Evolutionary conservation across 495 filamentous ascomycete genomes (phyloP).

Genomic region (Penicillium robsamsonii): DNA sequence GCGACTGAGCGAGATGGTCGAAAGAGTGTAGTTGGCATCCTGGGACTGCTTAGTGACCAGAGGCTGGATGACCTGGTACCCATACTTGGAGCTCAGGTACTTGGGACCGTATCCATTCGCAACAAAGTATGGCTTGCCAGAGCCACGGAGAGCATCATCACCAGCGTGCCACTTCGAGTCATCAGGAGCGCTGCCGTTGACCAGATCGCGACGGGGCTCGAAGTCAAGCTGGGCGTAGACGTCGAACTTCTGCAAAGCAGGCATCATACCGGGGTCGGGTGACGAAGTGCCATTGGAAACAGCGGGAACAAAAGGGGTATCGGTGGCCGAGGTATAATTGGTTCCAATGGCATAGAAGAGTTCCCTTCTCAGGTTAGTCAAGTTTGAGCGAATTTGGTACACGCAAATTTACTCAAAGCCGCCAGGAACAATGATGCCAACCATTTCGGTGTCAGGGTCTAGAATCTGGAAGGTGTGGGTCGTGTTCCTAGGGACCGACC

Average conservation of each 20-base stretch:
- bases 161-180: slow-evolving; percentile 33
- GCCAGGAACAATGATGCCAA: slow-evolving; percentile 43
- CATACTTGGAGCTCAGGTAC: slow-evolving; percentile 33
- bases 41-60: slow-evolving; percentile 36
- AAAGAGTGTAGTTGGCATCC: slow-evolving; percentile 37
- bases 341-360: slow-evolving; percentile 38
- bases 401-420: slow-evolving; percentile 39
- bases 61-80: slow-evolving; percentile 45
- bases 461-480: slow-evolving; percentile 47
- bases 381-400: neutral
- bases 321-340: slow-evolving; percentile 26
- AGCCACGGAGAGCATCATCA: slow-evolving; percentile 26
- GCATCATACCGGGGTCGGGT: slow-evolving; percentile 17
- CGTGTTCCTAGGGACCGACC: slow-evolving; percentile 39
- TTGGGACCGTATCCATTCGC: slow-evolving; percentile 44
- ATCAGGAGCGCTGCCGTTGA: slow-evolving; percentile 36
- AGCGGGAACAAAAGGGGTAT: slow-evolving; percentile 32
- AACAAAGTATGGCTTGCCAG: slow-evolving; percentile 37
- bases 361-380: slow-evolving; percentile 22
- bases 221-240: slow-evolving; percentile 42
- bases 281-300: slow-evolving; percentile 15
- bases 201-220: slow-evolving; percentile 32
- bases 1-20: slow-evolving; percentile 34
- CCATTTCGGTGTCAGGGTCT: slow-evolving; percentile 47
- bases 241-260: slow-evolving; percentile 33